phyloP scores from a whole-genome alignment of 257 asterid genomes.

The Capsicum chinense region DNA sequence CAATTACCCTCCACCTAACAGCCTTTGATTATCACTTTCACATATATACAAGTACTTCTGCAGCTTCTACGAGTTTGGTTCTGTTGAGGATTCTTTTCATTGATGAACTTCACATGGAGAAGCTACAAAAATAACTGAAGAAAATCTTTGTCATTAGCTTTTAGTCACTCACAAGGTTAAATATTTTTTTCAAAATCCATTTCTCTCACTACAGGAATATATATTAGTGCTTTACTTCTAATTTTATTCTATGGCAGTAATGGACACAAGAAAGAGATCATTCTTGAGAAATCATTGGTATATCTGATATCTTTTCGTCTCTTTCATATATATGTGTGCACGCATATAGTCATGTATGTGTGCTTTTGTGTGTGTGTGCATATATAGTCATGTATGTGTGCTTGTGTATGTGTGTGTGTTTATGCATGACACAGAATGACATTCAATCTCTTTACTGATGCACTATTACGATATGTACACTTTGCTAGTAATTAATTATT shows the following conservation, averaged over 20 bases:
- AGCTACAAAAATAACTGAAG: too few species aligned
- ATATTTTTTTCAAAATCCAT: too few species aligned
- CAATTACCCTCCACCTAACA: too few species aligned
- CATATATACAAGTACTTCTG: too few species aligned
- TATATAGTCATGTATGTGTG: too few species aligned
- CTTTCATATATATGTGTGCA: not conserved
- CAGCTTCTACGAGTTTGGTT: too few species aligned
- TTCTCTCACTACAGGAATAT: not conserved
- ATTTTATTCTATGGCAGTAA: conserved; percentile 60
- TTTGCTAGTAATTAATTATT: not conserved
- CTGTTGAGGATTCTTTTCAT: too few species aligned
- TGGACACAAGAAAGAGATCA: conserved; percentile 80
- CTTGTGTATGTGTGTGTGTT: not conserved
- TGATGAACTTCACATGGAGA: too few species aligned
- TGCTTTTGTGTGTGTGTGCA: too few species aligned
- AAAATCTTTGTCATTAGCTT: too few species aligned
- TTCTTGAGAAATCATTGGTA: conserved; percentile 82
- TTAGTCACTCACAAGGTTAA: too few species aligned
- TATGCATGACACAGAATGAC: not conserved
- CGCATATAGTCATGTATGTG: not conserved
- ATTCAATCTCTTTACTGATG: not conserved
- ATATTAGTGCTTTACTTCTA: conserved; percentile 26
- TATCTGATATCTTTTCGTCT: conserved; percentile 32
- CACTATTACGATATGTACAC: not conserved
- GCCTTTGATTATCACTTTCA: too few species aligned